Evolutionary conservation across 768 basidiomycete species (phyloP), one percentile per base, ranked within the genome.

Genomic region (Lentinula sp.): DNA sequence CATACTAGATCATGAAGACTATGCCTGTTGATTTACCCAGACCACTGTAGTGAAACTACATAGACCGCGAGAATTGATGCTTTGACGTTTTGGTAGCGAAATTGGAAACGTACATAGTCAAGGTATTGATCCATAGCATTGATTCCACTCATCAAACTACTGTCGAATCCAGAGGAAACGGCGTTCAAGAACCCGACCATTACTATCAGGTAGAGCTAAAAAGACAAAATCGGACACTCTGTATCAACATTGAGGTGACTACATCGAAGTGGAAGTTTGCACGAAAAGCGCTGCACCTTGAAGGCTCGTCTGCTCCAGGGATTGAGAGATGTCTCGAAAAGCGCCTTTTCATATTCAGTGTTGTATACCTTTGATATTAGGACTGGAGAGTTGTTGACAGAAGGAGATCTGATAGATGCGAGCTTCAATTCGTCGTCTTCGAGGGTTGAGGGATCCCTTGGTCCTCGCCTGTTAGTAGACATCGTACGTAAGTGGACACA

Each of bases 91-190:
- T 16, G 23, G 31, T 16, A 55, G n/a, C 28, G 46, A 8, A 4
- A 35, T 23, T 23, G 21, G 32, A 11, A 28, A 57, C 53, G 32
- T 32, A 62, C 53, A 32, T 46, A 62, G 15, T 50, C 34, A 28
- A 62, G 49, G 18, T 57, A 62, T 34, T 62, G 61, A 35, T 54
- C n/a, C 61, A 62, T 62, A 5, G 54, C 61, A 53, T 62, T 62
- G 23, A 62, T 62, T 8, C 61, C 61, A 45, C 61, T 46, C 57
- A 62, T 58, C 35, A 62, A 37, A 48, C 61, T 62, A 37, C 61
- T 57, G 43, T 62, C 61, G 37, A 62, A 62, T 3, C 61, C 61
- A 11, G 57, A 58, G 23, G 57, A 58, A 4, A 62, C 61, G 5
- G 61, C 61, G 50, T 62, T 50, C n/a, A 64, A 35, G 21, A 35